Conservation (phyloP, 495 filamentous ascomycete genomes). For the Hyaloscypha hepaticicola region DNA sequence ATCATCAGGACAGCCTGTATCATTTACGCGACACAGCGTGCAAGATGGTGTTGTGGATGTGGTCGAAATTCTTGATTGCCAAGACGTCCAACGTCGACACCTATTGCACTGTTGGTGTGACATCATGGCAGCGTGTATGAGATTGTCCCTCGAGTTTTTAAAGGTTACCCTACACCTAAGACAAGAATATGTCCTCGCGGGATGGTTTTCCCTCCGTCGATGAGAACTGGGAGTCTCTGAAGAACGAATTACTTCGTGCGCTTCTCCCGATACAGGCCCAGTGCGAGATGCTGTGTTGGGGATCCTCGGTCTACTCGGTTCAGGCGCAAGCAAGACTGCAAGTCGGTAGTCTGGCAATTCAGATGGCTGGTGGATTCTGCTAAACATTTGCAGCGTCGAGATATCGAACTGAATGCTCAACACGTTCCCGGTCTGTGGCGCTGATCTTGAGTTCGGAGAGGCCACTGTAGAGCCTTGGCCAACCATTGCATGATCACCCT, state of each 20-base stretch:
- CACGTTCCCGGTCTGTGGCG: background rate
- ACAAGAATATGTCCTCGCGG: background rate
- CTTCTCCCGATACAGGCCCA: background rate
- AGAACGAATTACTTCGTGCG: too few relatives aligned
- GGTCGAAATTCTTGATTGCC: background rate
- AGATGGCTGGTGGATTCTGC: background rate
- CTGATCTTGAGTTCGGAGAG: background rate
- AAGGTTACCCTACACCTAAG: background rate
- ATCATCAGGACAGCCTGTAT: background rate
- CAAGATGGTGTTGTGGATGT: background rate
- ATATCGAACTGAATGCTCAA: background rate
- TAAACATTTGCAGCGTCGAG: background rate
- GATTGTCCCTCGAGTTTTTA: background rate
- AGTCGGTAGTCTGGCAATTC: background rate
- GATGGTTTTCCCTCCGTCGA: background rate
- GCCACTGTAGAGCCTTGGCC: constrained; percentile 2
- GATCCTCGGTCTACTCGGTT: background rate
- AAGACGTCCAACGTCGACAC: background rate
- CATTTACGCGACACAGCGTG: background rate
- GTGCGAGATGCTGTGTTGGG: background rate
- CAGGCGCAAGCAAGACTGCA: background rate
- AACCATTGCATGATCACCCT: background rate
- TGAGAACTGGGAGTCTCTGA: background rate
- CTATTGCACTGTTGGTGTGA: background rate
- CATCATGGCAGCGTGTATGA: background rate